A percentile compares a stretch with the other conserved stretches of the same genome.
These are phyloP conservation scores for Capsicum pubescens DNA, from an alignment of 257 asterid species.

Conservation along the genomic window DNA sequence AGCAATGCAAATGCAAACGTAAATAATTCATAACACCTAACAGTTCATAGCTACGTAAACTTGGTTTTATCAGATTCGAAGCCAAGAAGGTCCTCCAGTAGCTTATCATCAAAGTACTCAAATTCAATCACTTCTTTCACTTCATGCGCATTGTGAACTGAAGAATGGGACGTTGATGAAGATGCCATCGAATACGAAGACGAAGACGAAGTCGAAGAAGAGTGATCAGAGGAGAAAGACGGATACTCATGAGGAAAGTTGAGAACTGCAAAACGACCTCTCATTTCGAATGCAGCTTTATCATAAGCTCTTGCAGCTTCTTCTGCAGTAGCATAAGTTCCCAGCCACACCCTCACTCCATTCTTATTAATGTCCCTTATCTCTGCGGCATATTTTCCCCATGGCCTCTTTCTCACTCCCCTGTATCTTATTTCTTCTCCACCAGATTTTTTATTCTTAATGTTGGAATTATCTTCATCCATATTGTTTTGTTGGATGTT, in stretches of 20 bases:
- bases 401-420: slow-evolving; percentile 76
- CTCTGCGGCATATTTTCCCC: slow-evolving; percentile 84
- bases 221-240: neutral
- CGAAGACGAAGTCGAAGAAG: neutral
- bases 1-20: neutral
- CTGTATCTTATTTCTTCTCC: slow-evolving; percentile 51
- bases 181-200: neutral
- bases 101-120: slow-evolving; percentile 43
- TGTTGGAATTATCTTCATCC: slow-evolving; percentile 26
- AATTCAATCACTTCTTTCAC: slow-evolving; percentile 38
- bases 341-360: slow-evolving; percentile 74
- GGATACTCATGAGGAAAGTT: slow-evolving; percentile 74
- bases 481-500: slow-evolving; percentile 16
- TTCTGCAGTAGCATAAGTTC: slow-evolving; percentile 69
- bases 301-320: slow-evolving; percentile 84
- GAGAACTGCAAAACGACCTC: slow-evolving; percentile 66
- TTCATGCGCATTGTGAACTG: neutral
- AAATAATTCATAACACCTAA: neutral
- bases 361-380: slow-evolving; percentile 58
- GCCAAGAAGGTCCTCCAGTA: slow-evolving; percentile 45
- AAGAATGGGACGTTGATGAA: neutral
- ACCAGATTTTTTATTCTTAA: slow-evolving; percentile 10
- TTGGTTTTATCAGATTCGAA: neutral
- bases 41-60: neutral
- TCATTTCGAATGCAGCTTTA: slow-evolving; percentile 60